Conservation (phyloP, 768 basidiomycete species). For the Myochromella boudieri region DNA sequence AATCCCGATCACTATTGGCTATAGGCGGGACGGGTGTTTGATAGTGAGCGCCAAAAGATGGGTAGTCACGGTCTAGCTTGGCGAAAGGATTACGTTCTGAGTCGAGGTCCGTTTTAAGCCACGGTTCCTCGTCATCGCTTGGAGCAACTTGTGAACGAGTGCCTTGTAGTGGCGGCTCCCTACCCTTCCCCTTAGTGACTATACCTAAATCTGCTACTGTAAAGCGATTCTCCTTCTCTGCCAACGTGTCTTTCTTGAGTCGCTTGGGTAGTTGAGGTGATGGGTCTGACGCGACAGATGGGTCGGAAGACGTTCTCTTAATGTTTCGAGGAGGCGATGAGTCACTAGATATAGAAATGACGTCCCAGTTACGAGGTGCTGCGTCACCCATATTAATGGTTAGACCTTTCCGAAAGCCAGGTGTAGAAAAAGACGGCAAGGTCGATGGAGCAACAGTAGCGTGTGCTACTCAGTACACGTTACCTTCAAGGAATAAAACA, state of each 20-base stretch:
- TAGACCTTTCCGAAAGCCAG: conserved; percentile 37
- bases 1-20: conserved; percentile 23
- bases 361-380: conserved; percentile 20
- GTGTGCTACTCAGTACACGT: conserved; percentile 19
- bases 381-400: conserved; percentile 8
- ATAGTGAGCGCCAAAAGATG: conserved; percentile 11
- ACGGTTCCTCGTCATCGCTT: conserved; percentile 22
- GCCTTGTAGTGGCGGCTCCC: conserved; percentile 5
- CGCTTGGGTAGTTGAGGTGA: conserved; percentile 33
- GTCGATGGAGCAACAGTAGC: conserved; percentile 20
- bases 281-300: conserved; percentile 27
- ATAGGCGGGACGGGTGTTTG: background rate
- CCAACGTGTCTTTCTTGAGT: conserved; percentile 22
- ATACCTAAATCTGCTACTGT: background rate
- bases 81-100: conserved; percentile 25
- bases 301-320: conserved; percentile 43
- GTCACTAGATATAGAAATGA: conserved; percentile 37
- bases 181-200: conserved; percentile 20
- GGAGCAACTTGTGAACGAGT: background rate
- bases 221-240: conserved; percentile 37
- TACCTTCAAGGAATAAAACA: background rate
- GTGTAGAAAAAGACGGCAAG: conserved; percentile 45
- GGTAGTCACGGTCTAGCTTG: conserved; percentile 24
- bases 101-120: conserved; percentile 19
- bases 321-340: conserved; percentile 31